Conservation (phyloP, 2,329 filamentous ascomycete genomes). For the Thelonectria blattea region DNA sequence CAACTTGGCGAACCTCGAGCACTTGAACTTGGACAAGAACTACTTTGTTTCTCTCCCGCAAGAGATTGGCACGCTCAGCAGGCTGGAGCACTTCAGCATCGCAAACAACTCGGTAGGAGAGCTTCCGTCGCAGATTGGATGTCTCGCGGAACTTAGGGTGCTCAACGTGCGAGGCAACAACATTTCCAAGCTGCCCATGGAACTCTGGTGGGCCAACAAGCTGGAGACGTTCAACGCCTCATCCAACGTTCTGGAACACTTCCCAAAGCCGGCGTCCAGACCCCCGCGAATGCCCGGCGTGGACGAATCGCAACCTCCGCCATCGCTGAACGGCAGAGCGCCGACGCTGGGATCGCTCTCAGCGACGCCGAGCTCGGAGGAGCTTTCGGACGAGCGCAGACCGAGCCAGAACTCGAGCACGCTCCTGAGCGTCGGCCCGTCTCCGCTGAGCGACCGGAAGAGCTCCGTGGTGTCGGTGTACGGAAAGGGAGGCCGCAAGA, state of each 20-base stretch:
- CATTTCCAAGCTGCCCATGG: conserved; percentile 82
- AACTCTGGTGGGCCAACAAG: conserved; percentile 94
- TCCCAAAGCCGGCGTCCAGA: conserved; percentile 84
- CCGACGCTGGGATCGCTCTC: conserved; percentile 52
- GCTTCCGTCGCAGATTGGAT: conserved; percentile 86
- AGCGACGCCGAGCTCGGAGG: conserved; percentile 76
- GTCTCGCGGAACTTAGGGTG: conserved; percentile 80
- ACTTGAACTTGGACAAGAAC: conserved; percentile 90
- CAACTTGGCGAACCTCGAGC: conserved; percentile 85
- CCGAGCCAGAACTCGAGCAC: conserved; percentile 85
- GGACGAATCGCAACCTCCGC: conserved; percentile 50
- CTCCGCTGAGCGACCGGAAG: conserved; percentile 76
- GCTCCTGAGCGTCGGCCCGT: conserved; percentile 76
- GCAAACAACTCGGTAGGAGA: conserved; percentile 88
- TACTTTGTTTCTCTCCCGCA: conserved; percentile 90
- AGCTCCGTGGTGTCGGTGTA: conserved; percentile 83
- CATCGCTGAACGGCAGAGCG: conserved; percentile 50
- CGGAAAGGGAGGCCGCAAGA: conserved; percentile 81
- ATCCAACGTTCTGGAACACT: conserved; percentile 88
- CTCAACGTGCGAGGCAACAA: conserved; percentile 95
- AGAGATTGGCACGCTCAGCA: conserved; percentile 82
- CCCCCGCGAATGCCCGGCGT: conserved; percentile 63
- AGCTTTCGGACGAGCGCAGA: conserved; percentile 71
- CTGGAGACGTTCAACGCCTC: conserved; percentile 93
- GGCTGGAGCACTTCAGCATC: conserved; percentile 90